Percentiles rank a stretch among this genome's conserved stretches.
Evolutionary conservation across 1,284 basidiomycete genomes (phyloP).

Genomic region (Apiotrichum akiyoshidainum): DNA sequence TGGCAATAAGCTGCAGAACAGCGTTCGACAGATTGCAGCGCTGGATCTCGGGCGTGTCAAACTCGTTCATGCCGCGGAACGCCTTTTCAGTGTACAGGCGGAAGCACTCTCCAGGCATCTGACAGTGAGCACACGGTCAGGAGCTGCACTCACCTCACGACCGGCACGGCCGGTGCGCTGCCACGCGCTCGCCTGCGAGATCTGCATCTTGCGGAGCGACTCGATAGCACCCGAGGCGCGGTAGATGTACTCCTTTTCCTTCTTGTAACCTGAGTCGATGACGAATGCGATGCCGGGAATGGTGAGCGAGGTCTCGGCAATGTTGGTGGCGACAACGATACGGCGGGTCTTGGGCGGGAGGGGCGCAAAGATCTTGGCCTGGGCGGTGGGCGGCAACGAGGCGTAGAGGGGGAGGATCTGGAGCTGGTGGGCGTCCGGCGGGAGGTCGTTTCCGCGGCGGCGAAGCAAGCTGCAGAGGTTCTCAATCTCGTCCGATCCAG

Average conservation of each 20-base stretch:
- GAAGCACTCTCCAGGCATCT: conserved; percentile 76
- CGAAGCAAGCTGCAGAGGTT: conserved; percentile 70
- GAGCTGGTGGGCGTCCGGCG: conserved; percentile 61
- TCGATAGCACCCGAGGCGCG: conserved; percentile 78
- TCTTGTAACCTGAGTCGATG: conserved; percentile 90
- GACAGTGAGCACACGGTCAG: background rate
- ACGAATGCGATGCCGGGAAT: conserved; percentile 95
- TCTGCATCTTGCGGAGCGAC: conserved; percentile 75
- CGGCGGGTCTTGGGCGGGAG: conserved; percentile 73
- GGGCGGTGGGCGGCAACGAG: conserved; percentile 71
- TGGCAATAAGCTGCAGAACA: conserved; percentile 76
- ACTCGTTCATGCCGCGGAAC: conserved; percentile 63
- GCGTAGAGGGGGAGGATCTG: conserved; percentile 77
- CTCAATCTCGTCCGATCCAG: conserved; percentile 97
- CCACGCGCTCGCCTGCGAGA: conserved; percentile 84
- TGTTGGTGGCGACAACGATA: conserved; percentile 90
- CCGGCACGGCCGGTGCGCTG: conserved; percentile 82
- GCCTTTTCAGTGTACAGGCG: conserved; percentile 79
- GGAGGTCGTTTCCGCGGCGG: conserved; percentile 63
- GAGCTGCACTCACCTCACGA: conserved; percentile 57
- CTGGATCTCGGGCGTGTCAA: conserved; percentile 81
- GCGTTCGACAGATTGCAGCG: conserved; percentile 78
- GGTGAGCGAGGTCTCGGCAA: conserved; percentile 97
- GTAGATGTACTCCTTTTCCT: conserved; percentile 84
- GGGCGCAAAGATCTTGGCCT: conserved; percentile 71